Evolutionary conservation across 2,329 filamentous ascomycete genomes (phyloP), one percentile per base, ranked within the genome.

Genomic region (Apiospora rasikravindrae): DNA sequence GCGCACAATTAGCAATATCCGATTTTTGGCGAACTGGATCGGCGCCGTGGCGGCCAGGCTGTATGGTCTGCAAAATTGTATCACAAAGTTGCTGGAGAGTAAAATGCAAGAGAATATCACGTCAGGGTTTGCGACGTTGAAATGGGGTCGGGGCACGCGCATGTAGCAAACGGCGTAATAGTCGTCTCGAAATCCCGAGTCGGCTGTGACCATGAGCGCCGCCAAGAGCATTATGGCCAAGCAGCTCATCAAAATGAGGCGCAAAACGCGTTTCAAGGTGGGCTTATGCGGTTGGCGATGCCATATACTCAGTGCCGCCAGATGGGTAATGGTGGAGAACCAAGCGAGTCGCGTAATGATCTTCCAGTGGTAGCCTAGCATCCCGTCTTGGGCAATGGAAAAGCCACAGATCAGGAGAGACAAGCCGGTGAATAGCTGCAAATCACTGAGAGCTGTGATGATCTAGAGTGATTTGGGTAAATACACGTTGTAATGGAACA

Each of bases 351-450:
- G 68, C 8, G 68, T 66, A 14, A 71, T 51, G 14, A 69, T 57
- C 14, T 49, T 49, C 22, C 47, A 71, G 8, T 69, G 70, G 40
- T 71, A 71, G 33, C 57, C 70, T 8, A 40, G 19, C 1, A 69
- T 45, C 1, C 44, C 47, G 2, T 57, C n/a, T 19, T 26, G n/a
- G 22, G 66, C 49, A 37, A 57, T 37, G 64, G 49, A 22, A 19
- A 64, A 71, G 2, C 70, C 70, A 13, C 64, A 66, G 14, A 40
- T 64, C 37, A 71, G 22, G 42, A 71, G 68, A 4, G 64, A 66
- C 4, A 69, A 22, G 26, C 70, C 70, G 5, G 70, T 71, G 8
- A 71, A 47, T 37, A 71, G 68, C 24, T 71, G 70, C 26, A 68
- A 37, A 29, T 71, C 70, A n/a, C 70, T 69, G 7, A 71, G 64